These are phyloP conservation scores for Striga hermonthica DNA, from an alignment of 305 asterid species.

Conservation along the genomic window DNA sequence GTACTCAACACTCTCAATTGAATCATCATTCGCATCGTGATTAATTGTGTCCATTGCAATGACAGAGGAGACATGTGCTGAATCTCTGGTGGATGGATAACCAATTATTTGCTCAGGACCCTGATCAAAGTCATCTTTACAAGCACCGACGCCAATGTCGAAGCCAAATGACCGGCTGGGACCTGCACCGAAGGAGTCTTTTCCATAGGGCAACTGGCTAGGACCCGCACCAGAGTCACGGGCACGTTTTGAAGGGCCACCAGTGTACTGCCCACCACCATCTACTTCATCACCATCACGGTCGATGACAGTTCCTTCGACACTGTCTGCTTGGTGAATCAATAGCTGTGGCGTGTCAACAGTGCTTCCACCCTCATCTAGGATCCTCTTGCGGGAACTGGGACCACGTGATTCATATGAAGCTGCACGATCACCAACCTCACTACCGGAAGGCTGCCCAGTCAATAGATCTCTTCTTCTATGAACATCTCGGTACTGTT, in stretches of 20 bases:
- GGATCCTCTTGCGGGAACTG: constrained; percentile 80
- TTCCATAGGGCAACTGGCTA: constrained; percentile 44
- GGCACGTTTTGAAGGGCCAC: constrained; percentile 87
- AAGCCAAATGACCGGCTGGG: constrained; percentile 78
- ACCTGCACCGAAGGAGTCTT: constrained; percentile 78
- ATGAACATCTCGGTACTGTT: constrained; percentile 49
- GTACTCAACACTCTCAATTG: constrained; percentile 98
- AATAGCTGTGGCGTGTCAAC: constrained; percentile 75
- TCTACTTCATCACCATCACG: constrained; percentile 97
- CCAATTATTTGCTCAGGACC: constrained; percentile 59
- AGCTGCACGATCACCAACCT: constrained; percentile 93
- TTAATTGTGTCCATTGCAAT: constrained; percentile 91
- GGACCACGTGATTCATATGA: constrained; percentile 97
- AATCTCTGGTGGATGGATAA: constrained; percentile 64
- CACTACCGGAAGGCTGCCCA: constrained; percentile 91
- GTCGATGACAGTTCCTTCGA: constrained; percentile 95
- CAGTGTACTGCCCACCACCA: constrained; percentile 73
- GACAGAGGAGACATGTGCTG: constrained; percentile 82
- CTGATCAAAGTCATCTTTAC: constrained; percentile 54
- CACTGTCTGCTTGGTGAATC: constrained; percentile 79
- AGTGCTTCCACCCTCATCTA: constrained; percentile 99
- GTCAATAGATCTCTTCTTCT: constrained; percentile 57
- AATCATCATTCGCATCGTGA: constrained; percentile 69
- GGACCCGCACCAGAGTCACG: constrained; percentile 52
- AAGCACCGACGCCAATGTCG: constrained; percentile 56